Evolutionary conservation across 306 rosid genomes (phyloP), one percentile per base, ranked within the genome.

Genomic region (Lithocarpus polystachyus): DNA sequence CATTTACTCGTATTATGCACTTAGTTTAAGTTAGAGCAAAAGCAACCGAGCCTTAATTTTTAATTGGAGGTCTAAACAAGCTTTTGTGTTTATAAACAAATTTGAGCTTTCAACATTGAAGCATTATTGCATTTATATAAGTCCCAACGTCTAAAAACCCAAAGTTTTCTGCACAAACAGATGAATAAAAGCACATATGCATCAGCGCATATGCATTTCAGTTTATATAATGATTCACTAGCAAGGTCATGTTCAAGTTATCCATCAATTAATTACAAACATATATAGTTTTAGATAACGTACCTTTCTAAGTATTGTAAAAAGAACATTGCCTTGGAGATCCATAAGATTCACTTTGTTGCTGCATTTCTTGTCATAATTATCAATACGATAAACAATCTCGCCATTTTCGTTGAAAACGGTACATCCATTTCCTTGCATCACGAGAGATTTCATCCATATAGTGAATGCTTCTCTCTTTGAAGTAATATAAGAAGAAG

Each of bases 391-490:
- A 43, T 85, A 92, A 37, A 88, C 93, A 43, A 94, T 84, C 20
- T 84, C 81, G 1, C 98, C 98, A 0, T 79, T 86, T 56, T 92
- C 84, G 65, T 92, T 85, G 61, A 84, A 94, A 56, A 90, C 91
- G 0, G 98, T 94, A 92, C 94, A 90, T 5, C 98, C 98, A 77
- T 94, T 92, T 14, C 92, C 82, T 28, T 92, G 92, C 61, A 80
- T 84, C 17, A 92, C 90, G 4, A 94, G 92, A 19, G 97, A 94
- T 81, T 94, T 92, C 97, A 94, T 89, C 98, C 98, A 94, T 15
- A 92, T 73, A 13, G 98, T 94, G 31, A 83, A 90, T 20, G 80
- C 86, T 82, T 89, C 94, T 79, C 88, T 89, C 68, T 79, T 75
- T 12, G 80, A 75, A 11, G 62, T 69, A 10, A 67, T 55, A n/a